Conservation (phyloP, 768 basidiomycete genomes). For the Serendipita indica region DNA sequence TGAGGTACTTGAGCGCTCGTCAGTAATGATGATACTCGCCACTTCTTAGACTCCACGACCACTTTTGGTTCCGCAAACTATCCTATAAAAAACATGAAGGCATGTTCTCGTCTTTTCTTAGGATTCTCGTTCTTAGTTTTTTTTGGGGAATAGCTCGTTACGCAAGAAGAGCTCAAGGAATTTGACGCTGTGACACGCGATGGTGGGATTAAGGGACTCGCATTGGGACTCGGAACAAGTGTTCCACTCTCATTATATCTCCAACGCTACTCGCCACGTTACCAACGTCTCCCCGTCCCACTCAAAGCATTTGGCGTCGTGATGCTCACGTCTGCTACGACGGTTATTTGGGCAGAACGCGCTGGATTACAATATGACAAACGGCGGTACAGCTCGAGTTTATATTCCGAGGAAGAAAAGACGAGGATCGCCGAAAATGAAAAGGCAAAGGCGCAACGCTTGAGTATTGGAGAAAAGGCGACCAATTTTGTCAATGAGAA, state of each 20-base stretch:
- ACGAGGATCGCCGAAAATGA: not conserved
- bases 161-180: not conserved
- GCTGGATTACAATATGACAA: not conserved
- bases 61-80: too few species aligned
- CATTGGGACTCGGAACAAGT: not conserved
- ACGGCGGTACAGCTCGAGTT: not conserved
- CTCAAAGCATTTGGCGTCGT: not conserved
- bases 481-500: not conserved
- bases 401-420: not conserved
- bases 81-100: too few species aligned
- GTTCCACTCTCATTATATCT: not conserved
- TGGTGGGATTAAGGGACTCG: not conserved
- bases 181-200: not conserved
- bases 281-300: not conserved
- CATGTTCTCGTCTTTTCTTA: too few species aligned
- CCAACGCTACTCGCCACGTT: not conserved
- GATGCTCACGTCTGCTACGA: slow-evolving; percentile 5
- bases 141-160: not conserved
- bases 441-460: not conserved
- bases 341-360: slow-evolving; percentile 6
- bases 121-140: too few species aligned
- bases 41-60: too few species aligned
- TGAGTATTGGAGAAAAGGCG: not conserved
- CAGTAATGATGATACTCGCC: too few species aligned
- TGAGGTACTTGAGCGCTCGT: too few species aligned